A percentile compares a stretch with the other conserved stretches of the same genome.
Evolutionary conservation across 768 basidiomycete species (phyloP).

Genomic region (Pleurotus giganteus): DNA sequence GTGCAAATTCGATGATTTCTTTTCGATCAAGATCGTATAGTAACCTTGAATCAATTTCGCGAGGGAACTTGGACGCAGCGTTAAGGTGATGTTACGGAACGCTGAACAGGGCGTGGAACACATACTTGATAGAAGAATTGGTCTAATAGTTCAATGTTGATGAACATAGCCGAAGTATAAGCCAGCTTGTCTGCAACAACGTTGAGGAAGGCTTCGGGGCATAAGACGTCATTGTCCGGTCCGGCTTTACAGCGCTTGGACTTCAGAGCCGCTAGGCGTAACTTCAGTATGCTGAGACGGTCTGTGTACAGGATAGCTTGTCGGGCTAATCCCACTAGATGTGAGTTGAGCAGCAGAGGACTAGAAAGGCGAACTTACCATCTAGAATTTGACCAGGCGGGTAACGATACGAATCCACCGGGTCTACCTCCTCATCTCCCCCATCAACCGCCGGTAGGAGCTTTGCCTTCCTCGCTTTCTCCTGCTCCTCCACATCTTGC

Average conservation of each 20-base stretch:
- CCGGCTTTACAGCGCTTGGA: slow-evolving; percentile 87
- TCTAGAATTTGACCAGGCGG: slow-evolving; percentile 90
- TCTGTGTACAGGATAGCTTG: slow-evolving; percentile 89
- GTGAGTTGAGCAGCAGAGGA: background rate
- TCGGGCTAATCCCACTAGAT: slow-evolving; percentile 57
- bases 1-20: slow-evolving; percentile 89
- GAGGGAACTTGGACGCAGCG: slow-evolving; percentile 69
- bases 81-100: slow-evolving; percentile 9
- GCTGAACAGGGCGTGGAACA: background rate
- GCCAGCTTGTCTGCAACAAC: slow-evolving; percentile 97
- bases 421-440: slow-evolving; percentile 31
- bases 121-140: slow-evolving; percentile 97
- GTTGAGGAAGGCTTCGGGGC: slow-evolving; percentile 95
- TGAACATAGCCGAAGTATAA: slow-evolving; percentile 95
- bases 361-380: slow-evolving; percentile 48
- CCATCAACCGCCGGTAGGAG: slow-evolving; percentile 38
- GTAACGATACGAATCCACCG: slow-evolving; percentile 80
- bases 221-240: slow-evolving; percentile 85
- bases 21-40: slow-evolving; percentile 90
- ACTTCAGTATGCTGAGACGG: slow-evolving; percentile 77
- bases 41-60: slow-evolving; percentile 93
- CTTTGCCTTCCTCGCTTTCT: slow-evolving; percentile 58
- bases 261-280: slow-evolving; percentile 82
- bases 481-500: slow-evolving; percentile 74
- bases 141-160: slow-evolving; percentile 96